These are phyloP conservation scores for Ustulina deusta DNA, from an alignment of 2,329 filamentous ascomycete species.

Conservation along the genomic window DNA sequence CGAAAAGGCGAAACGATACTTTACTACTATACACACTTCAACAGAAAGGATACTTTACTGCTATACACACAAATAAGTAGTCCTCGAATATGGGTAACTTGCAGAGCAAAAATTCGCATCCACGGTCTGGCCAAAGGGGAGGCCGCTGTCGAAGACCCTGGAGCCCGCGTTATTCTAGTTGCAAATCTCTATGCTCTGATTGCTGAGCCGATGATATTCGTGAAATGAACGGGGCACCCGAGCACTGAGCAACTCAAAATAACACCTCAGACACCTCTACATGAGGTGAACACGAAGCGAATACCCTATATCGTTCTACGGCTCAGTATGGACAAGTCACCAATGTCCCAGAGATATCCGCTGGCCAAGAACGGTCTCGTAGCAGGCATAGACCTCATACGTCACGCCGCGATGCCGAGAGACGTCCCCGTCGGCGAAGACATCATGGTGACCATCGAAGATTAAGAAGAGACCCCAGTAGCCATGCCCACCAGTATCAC, in stretches of 20 bases:
- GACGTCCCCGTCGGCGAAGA: background rate
- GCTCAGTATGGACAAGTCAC: background rate
- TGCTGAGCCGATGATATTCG: background rate
- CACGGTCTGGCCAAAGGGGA: background rate
- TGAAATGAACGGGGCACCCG: no score
- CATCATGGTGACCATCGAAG: background rate
- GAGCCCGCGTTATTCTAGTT: background rate
- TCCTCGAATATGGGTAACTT: background rate
- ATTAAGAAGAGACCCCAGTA: background rate
- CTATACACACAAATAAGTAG: background rate
- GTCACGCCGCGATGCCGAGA: background rate
- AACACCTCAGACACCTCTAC: background rate
- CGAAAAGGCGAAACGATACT: background rate
- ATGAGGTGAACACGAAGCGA: background rate
- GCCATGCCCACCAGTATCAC: background rate
- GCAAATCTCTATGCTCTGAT: background rate
- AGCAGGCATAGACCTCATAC: background rate
- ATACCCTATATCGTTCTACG: background rate
- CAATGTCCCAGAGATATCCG: background rate
- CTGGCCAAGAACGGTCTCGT: background rate
- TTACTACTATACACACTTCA: background rate
- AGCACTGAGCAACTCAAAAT: no score
- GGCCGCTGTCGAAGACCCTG: background rate
- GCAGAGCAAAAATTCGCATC: background rate
- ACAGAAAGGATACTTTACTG: no score